These are phyloP conservation scores for Starmerella khaoyaiensis DNA, from an alignment of 805 yeast genomes.

Conservation along the genomic window DNA sequence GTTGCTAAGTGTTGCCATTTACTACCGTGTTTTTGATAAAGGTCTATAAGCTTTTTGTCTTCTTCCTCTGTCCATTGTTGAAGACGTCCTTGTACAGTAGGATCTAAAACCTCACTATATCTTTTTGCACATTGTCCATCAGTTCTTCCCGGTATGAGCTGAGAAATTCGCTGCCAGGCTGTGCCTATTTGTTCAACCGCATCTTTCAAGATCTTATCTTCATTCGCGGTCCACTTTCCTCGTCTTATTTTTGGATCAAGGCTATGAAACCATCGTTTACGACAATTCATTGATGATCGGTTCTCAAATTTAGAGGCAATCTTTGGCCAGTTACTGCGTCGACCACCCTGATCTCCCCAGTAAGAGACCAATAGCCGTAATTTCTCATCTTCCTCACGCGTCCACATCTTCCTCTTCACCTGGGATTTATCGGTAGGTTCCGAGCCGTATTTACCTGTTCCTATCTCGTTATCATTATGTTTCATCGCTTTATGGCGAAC, in stretches of 20 bases:
- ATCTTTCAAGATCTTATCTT: slow-evolving; percentile 51
- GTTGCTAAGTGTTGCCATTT: slow-evolving; percentile 74
- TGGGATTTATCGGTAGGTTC: slow-evolving; percentile 4
- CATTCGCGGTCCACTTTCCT: slow-evolving; percentile 78
- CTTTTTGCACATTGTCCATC: slow-evolving; percentile 93
- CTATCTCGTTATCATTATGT: too few species aligned
- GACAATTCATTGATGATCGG: slow-evolving; percentile 67
- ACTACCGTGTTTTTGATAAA: slow-evolving; percentile 64
- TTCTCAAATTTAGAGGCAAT: slow-evolving; percentile 27
- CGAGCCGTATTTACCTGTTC: too few species aligned
- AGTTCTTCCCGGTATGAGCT: slow-evolving; percentile 67
- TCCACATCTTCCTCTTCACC: slow-evolving; percentile 39
- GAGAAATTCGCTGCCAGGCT: slow-evolving; percentile 73
- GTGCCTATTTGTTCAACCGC: slow-evolving; percentile 63
- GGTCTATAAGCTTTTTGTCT: slow-evolving; percentile 53
- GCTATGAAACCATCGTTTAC: slow-evolving; percentile 78
- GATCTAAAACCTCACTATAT: slow-evolving; percentile 77
- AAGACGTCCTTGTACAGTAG: slow-evolving; percentile 60
- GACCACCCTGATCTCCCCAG: slow-evolving; percentile 37
- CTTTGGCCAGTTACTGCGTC: slow-evolving; percentile 34
- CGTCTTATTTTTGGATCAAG: slow-evolving; percentile 68
- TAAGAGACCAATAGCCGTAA: slow-evolving; percentile 33
- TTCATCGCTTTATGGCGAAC: too few species aligned
- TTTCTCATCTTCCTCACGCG: slow-evolving; percentile 54
- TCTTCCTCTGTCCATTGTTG: slow-evolving; percentile 71